Evolutionary conservation across 139 green algal species (phyloP).

Genomic region (Astrephomene gubernaculifera): DNA sequence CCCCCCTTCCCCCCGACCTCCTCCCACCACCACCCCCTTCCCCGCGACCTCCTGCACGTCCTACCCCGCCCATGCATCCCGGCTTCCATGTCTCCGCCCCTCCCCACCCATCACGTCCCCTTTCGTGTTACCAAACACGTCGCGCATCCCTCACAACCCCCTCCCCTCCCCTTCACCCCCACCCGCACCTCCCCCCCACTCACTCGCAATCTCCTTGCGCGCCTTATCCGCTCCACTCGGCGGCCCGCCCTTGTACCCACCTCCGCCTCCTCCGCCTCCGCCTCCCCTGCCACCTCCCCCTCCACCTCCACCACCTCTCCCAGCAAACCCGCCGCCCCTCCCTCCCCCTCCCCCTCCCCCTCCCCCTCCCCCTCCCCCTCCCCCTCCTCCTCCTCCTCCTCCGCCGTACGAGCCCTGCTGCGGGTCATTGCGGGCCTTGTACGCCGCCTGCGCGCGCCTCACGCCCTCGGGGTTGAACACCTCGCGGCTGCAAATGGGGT

Average conservation of each 20-base stretch:
- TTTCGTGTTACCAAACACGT: too few species aligned
- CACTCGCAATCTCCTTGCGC: constrained; percentile 49
- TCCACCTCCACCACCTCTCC: constrained; percentile 34
- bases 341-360: constrained; percentile 42
- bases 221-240: constrained; percentile 45
- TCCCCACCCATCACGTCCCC: too few species aligned
- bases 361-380: constrained; percentile 17
- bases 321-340: constrained; percentile 40
- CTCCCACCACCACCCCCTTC: too few species aligned
- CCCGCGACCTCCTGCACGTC: too few species aligned
- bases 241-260: constrained; percentile 45
- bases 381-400: background rate
- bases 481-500: constrained; percentile 73
- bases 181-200: too few species aligned
- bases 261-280: constrained; percentile 35
- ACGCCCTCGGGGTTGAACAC: constrained; percentile 60
- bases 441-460: constrained; percentile 1
- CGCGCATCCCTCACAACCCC: too few species aligned
- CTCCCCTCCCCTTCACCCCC: too few species aligned
- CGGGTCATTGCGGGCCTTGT: constrained; percentile 27
- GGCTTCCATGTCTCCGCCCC: too few species aligned
- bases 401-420: background rate
- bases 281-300: constrained; percentile 10
- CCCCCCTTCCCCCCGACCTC: too few species aligned
- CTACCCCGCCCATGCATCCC: too few species aligned